Conservation (phyloP, 2,329 filamentous ascomycete species). For the Fusarium sp. region DNA sequence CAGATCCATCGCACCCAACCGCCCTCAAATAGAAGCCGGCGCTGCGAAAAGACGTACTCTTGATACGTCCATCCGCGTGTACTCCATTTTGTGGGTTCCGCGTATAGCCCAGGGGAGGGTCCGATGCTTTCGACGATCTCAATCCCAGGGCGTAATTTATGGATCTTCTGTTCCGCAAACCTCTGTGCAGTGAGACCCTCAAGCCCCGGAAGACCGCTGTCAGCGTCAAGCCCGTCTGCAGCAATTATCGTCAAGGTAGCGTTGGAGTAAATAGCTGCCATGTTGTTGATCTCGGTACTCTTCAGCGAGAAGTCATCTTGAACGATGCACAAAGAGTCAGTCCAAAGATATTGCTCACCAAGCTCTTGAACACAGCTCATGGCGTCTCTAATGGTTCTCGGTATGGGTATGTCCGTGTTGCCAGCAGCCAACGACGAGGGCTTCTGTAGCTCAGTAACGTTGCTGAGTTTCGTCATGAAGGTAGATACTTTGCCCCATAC, state of each 20-base stretch:
- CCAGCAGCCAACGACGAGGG: neutral
- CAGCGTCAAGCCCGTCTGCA: neutral
- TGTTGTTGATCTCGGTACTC: neutral
- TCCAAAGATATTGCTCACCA: neutral
- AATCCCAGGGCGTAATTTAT: neutral
- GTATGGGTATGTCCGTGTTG: neutral
- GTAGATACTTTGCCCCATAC: neutral
- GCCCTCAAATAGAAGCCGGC: neutral
- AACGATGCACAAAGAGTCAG: neutral
- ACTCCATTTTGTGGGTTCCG: neutral
- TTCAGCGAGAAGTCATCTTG: neutral
- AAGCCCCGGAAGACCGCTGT: neutral
- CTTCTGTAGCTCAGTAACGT: neutral
- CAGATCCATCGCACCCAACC: neutral
- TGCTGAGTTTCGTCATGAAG: neutral
- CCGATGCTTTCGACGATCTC: neutral
- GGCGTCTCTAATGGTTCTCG: neutral
- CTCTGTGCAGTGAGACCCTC: neutral
- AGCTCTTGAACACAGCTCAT: neutral
- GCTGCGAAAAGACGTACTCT: neutral
- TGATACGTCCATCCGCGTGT: neutral
- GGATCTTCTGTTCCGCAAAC: neutral
- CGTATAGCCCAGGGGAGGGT: neutral
- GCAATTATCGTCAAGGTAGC: neutral
- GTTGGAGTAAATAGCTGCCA: neutral